These are phyloP conservation scores for Rhododendron williamsianum DNA, from an alignment of 148 eudicot species.

Conservation along the genomic window DNA sequence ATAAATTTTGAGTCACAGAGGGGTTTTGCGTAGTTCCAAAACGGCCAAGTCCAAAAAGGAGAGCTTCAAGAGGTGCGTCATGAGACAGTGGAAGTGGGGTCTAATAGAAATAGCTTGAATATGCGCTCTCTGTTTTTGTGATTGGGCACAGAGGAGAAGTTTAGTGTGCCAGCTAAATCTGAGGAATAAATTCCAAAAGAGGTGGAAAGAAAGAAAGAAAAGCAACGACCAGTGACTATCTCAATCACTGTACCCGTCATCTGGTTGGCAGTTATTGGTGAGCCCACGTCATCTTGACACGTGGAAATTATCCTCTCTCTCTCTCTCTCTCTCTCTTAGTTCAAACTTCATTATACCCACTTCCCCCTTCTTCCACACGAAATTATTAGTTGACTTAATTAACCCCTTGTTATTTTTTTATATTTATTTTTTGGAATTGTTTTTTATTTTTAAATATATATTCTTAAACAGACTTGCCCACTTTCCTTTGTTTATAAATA, in stretches of 20 bases:
- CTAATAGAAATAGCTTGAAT: background rate
- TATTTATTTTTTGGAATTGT: background rate
- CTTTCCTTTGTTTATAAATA: conserved; percentile 5
- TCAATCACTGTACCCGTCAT: conserved; percentile 1
- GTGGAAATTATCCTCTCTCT: background rate
- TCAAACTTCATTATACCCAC: conserved; percentile 3
- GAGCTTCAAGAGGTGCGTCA: conserved; percentile 1
- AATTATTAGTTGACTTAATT: conserved; percentile 39
- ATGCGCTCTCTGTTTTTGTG: background rate
- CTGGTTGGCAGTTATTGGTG: conserved; percentile 2
- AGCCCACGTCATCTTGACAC: background rate
- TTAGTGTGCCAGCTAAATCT: background rate
- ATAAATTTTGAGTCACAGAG: background rate
- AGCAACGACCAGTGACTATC: conserved; percentile 6
- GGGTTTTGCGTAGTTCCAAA: conserved; percentile 7
- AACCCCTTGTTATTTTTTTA: background rate
- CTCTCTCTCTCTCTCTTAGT: background rate
- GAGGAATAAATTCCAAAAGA: background rate
- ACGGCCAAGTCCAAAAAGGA: background rate
- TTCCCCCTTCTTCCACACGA: conserved; percentile 28
- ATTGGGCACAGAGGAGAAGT: background rate
- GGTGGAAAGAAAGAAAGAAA: background rate
- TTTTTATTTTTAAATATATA: background rate
- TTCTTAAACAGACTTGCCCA: background rate
- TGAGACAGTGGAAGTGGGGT: background rate